phyloP scores from a whole-genome alignment of 345 rosid genomes.

The Corymbia maculata region DNA sequence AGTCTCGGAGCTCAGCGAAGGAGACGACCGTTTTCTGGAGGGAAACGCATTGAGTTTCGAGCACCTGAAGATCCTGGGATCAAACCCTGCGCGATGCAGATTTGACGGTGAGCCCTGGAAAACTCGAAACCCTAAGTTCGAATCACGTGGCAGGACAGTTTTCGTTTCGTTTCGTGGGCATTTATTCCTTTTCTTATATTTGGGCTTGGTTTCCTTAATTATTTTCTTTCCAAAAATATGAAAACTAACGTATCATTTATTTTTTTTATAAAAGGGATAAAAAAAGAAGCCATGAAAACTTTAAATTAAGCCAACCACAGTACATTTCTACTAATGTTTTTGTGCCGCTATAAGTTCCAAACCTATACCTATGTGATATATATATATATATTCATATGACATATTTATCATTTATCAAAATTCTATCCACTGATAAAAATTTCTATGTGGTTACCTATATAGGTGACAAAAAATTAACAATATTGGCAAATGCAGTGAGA shows the following conservation, averaged over 20 bases:
- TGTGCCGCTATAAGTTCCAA: too few species aligned
- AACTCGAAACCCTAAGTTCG: slow-evolving; percentile 51
- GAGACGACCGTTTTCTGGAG: background rate
- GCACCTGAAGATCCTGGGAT: slow-evolving; percentile 1
- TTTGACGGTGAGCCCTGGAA: background rate
- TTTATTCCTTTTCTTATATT: background rate
- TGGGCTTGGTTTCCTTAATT: background rate
- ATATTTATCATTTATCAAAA: too few species aligned
- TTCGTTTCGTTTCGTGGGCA: background rate
- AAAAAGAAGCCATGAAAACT: too few species aligned
- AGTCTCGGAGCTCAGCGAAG: background rate
- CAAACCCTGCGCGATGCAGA: background rate
- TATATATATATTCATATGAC: too few species aligned
- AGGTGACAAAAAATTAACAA: too few species aligned
- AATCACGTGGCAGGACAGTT: slow-evolving; percentile 12
- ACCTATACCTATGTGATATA: too few species aligned
- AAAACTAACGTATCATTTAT: background rate
- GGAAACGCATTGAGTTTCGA: background rate
- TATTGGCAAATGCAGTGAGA: too few species aligned
- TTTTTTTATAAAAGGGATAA: background rate
- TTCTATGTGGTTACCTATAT: too few species aligned
- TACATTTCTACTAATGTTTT: too few species aligned
- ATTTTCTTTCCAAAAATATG: background rate
- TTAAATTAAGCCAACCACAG: too few species aligned
- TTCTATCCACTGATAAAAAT: too few species aligned